Percentiles rank a stretch among this genome's conserved stretches.
phyloP scores from a whole-genome alignment of 2,329 filamentous ascomycete species.

The Trichoderma sp. region DNA sequence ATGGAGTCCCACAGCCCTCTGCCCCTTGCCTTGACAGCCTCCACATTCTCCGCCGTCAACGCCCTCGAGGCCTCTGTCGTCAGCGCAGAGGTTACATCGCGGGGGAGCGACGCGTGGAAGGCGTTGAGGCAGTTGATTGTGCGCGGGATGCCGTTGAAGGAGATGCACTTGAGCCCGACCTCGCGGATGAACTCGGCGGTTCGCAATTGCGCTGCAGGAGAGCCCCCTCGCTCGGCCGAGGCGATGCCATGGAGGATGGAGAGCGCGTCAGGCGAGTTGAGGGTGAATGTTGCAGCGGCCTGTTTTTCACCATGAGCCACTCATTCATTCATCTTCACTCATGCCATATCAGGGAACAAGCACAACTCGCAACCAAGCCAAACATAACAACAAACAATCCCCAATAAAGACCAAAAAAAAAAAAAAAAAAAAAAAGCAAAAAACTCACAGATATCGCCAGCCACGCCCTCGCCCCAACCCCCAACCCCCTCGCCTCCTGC shows the following conservation, averaged over 20 bases:
- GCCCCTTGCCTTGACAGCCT: conserved; percentile 55
- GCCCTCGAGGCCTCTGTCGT: conserved; percentile 54
- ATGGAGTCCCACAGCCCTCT: conserved; percentile 70
- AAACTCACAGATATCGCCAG: conserved; percentile 58
- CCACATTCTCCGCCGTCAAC: conserved; percentile 51
- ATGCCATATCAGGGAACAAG: neutral
- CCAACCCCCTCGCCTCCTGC: conserved; percentile 57
- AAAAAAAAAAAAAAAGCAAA: no score
- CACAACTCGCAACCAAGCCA: neutral
- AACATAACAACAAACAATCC: neutral
- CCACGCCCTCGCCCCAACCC: conserved; percentile 63
- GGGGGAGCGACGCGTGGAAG: conserved; percentile 62
- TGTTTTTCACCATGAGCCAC: conserved; percentile 30
- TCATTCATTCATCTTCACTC: neutral
- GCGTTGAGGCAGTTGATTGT: conserved; percentile 78
- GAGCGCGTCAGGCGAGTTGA: conserved; percentile 79
- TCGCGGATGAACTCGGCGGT: conserved; percentile 72
- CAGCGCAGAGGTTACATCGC: conserved; percentile 51
- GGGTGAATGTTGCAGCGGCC: conserved; percentile 79
- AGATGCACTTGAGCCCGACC: conserved; percentile 72
- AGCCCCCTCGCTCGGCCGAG: conserved; percentile 24
- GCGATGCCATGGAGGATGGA: conserved; percentile 57
- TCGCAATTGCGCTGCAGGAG: conserved; percentile 33
- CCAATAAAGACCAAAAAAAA: neutral
- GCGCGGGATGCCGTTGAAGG: conserved; percentile 78